phyloP scores from a whole-genome alignment of 2,329 filamentous ascomycete genomes.

The Fonsecaea monophora region DNA sequence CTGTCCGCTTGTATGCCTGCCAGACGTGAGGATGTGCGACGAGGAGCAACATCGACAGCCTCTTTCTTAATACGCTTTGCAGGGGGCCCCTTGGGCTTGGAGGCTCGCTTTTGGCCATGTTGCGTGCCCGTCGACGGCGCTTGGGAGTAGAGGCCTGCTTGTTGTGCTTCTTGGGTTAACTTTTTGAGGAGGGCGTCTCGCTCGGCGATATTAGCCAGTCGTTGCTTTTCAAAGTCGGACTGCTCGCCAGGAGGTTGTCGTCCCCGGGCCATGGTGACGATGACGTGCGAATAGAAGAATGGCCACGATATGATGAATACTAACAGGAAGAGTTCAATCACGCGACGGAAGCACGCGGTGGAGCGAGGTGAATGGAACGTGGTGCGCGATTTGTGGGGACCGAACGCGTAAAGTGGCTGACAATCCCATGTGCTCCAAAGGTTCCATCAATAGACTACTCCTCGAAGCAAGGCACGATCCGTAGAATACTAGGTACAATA shows the following conservation, averaged over 20 bases:
- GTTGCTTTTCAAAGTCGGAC: constrained; percentile 85
- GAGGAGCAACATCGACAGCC: constrained; percentile 61
- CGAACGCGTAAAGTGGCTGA: background rate
- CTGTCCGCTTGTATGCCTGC: constrained; percentile 70
- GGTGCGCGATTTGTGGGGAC: background rate
- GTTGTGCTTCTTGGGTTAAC: constrained; percentile 70
- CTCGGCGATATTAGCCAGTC: constrained; percentile 83
- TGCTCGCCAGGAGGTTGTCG: constrained; percentile 53
- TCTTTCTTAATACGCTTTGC: constrained; percentile 68
- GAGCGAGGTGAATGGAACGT: background rate
- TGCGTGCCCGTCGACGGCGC: constrained; percentile 56
- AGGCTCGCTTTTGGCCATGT: constrained; percentile 52
- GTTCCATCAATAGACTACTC: background rate
- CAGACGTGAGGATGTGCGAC: constrained; percentile 67
- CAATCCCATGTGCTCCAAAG: background rate
- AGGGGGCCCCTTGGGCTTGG: constrained; percentile 51
- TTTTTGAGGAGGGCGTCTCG: constrained; percentile 84
- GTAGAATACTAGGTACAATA: background rate
- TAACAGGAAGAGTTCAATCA: background rate
- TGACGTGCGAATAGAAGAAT: background rate
- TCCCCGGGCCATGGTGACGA: constrained; percentile 29
- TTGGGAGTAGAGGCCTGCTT: constrained; percentile 70
- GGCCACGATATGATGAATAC: background rate
- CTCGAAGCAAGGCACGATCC: background rate
- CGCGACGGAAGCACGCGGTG: background rate